Conservation (phyloP, 2,329 filamentous ascomycete species). For the Fusarium longipes region DNA sequence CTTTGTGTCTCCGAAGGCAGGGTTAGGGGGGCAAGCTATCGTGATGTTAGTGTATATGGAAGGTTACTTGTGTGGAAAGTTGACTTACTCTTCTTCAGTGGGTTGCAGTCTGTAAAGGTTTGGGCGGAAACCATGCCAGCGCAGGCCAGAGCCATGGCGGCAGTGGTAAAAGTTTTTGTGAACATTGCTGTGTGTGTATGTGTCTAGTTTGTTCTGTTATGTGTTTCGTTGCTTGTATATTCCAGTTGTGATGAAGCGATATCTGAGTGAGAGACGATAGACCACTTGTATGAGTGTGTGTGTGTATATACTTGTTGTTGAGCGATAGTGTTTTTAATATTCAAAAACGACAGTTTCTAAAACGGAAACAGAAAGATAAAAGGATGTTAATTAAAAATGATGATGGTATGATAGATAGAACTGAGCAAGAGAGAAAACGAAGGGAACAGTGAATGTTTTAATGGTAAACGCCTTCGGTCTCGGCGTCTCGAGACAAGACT, state of each 20-base stretch:
- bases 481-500: conserved; percentile 19
- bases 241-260: conserved; percentile 24
- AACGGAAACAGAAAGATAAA: conserved; percentile 14
- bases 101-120: conserved; percentile 68
- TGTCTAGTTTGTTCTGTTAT: neutral
- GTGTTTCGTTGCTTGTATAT: conserved; percentile 4
- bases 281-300: conserved; percentile 24
- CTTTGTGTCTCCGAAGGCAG: conserved; percentile 74
- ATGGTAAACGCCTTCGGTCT: conserved; percentile 24
- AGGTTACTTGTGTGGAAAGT: too few relatives aligned
- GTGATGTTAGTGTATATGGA: conserved; percentile 2
- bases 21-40: conserved; percentile 75
- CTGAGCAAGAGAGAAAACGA: conserved; percentile 11
- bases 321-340: conserved; percentile 25
- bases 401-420: conserved; percentile 5
- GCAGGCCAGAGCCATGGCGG: conserved; percentile 62
- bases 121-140: conserved; percentile 64
- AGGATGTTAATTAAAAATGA: conserved; percentile 35
- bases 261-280: conserved; percentile 33
- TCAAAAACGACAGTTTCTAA: conserved; percentile 11
- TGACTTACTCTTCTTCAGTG: conserved; percentile 60
- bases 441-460: conserved; percentile 37
- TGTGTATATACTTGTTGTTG: conserved; percentile 13
- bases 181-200: conserved; percentile 49
- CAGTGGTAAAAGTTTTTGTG: conserved; percentile 58